Evolutionary conservation across 768 basidiomycete genomes (phyloP).

Genomic region (Lentinula edodes): DNA sequence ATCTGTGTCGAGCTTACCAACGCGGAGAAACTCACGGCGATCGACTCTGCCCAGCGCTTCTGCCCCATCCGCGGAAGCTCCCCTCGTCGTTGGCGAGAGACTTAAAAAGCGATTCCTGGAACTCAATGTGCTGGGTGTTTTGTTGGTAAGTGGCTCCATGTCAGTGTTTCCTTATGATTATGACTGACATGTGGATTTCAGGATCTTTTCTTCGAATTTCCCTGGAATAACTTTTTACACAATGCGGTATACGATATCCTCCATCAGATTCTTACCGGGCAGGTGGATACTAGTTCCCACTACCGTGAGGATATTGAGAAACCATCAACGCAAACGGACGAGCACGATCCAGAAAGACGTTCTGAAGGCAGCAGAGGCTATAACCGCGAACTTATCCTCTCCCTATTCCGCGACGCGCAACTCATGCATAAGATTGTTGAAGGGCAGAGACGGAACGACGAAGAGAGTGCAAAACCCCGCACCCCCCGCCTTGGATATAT

Average conservation of each 20-base stretch:
- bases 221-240: slow-evolving; percentile 97
- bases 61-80: slow-evolving; percentile 15
- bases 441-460: slow-evolving; percentile 76
- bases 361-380: slow-evolving; percentile 35
- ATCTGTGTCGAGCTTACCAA: slow-evolving; percentile 30
- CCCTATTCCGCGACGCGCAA: slow-evolving; percentile 81
- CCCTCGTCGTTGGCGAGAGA: slow-evolving; percentile 63
- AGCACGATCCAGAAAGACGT: slow-evolving; percentile 5
- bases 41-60: slow-evolving; percentile 26
- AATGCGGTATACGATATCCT: slow-evolving; percentile 94
- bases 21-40: slow-evolving; percentile 53
- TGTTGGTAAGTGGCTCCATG: slow-evolving; percentile 57
- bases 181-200: slow-evolving; percentile 21
- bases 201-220: slow-evolving; percentile 94
- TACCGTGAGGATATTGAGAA: not conserved
- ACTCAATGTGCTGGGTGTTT: slow-evolving; percentile 61
- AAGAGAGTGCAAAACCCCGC: slow-evolving; percentile 66
- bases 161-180: slow-evolving; percentile 1
- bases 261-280: slow-evolving; percentile 91
- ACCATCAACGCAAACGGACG: not conserved
- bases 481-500: slow-evolving; percentile 87
- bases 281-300: slow-evolving; percentile 42
- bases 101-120: slow-evolving; percentile 79
- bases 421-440: slow-evolving; percentile 85
- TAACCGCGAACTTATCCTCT: slow-evolving; percentile 79